A percentile compares a stretch with the other conserved stretches of the same genome.
phyloP scores from a whole-genome alignment of 2,329 filamentous ascomycete genomes.

The Trichoderma sp. region DNA sequence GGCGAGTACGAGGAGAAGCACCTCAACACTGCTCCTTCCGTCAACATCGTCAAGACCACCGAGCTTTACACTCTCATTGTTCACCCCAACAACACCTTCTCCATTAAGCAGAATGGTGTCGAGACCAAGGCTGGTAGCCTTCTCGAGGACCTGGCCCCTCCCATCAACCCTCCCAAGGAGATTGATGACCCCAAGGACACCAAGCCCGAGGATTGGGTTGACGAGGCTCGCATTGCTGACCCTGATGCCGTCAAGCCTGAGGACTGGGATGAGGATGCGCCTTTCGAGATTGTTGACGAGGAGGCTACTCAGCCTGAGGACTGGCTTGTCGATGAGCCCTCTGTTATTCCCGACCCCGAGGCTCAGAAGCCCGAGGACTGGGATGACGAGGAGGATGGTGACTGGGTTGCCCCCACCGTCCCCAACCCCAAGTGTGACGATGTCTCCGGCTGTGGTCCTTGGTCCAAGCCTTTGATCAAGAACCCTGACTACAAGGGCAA shows the following conservation, averaged over 20 bases:
- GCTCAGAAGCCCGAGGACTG: conserved; percentile 98
- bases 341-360: conserved; percentile 84
- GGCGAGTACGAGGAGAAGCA: conserved; percentile 99
- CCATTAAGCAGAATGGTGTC: conserved; percentile 89
- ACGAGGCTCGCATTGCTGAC: conserved; percentile 86
- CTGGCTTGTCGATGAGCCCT: conserved; percentile 90
- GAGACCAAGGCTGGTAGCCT: conserved; percentile 86
- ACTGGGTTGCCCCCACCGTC: conserved; percentile 89
- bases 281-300: conserved; percentile 93
- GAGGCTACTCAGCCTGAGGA: conserved; percentile 89
- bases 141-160: conserved; percentile 86
- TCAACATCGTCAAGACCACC: conserved; percentile 86
- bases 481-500: conserved; percentile 99
- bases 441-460: conserved; percentile 88
- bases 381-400: conserved; percentile 99
- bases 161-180: conserved; percentile 94
- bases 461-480: conserved; percentile 87
- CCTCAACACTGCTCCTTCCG: conserved; percentile 77
- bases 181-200: conserved; percentile 91
- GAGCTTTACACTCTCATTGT: conserved; percentile 97
- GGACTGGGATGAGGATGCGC: conserved; percentile 98
- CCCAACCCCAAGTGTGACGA: conserved; percentile 96
- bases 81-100: conserved; percentile 92
- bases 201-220: conserved; percentile 96
- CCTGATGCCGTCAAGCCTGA: conserved; percentile 94